These are phyloP conservation scores for Podila epicladia DNA, from an alignment of 192 early-diverging fungal genomes.

Conservation along the genomic window DNA sequence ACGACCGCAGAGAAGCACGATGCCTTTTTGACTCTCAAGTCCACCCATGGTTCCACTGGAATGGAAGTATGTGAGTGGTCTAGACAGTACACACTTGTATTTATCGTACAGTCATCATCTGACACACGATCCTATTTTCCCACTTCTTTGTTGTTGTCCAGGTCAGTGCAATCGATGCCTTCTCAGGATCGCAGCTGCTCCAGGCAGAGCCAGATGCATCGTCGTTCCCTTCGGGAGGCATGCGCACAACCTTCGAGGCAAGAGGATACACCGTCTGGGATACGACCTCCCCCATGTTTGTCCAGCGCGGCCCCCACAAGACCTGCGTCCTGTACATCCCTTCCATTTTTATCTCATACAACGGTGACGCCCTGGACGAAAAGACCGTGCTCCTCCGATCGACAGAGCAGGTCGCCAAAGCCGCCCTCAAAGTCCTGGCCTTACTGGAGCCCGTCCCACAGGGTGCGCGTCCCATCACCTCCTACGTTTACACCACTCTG, in stretches of 20 bases:
- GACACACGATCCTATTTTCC: slow-evolving; percentile 1
- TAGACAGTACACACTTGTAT: background rate
- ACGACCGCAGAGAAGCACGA: slow-evolving; percentile 99
- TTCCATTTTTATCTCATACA: slow-evolving; percentile 98
- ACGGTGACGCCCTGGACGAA: slow-evolving; percentile 98
- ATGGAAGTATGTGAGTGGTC: slow-evolving; percentile 57
- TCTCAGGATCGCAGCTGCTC: slow-evolving; percentile 95
- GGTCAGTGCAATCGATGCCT: slow-evolving; percentile 85
- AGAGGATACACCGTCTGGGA: slow-evolving; percentile 99
- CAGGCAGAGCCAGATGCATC: slow-evolving; percentile 99
- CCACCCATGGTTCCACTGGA: slow-evolving; percentile 76
- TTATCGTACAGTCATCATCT: slow-evolving; percentile 15
- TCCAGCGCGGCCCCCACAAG: slow-evolving; percentile 89
- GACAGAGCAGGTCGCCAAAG: slow-evolving; percentile 83
- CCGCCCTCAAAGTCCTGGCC: slow-evolving; percentile 80
- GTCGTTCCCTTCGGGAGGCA: slow-evolving; percentile 97
- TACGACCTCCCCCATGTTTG: slow-evolving; percentile 92
- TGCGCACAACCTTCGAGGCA: slow-evolving; percentile 97
- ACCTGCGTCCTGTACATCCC: slow-evolving; percentile 94
- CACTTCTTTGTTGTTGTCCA: slow-evolving; percentile 13
- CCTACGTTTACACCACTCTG: slow-evolving; percentile 88
- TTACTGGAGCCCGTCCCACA: slow-evolving; percentile 71
- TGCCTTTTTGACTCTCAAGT: slow-evolving; percentile 90
- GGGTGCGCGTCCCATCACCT: slow-evolving; percentile 61
- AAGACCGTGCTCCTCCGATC: slow-evolving; percentile 97